Evolutionary conservation across 192 early-diverging fungal species (phyloP), one percentile per base, ranked within the genome.

Genomic region (Entrophospora sp.): DNA sequence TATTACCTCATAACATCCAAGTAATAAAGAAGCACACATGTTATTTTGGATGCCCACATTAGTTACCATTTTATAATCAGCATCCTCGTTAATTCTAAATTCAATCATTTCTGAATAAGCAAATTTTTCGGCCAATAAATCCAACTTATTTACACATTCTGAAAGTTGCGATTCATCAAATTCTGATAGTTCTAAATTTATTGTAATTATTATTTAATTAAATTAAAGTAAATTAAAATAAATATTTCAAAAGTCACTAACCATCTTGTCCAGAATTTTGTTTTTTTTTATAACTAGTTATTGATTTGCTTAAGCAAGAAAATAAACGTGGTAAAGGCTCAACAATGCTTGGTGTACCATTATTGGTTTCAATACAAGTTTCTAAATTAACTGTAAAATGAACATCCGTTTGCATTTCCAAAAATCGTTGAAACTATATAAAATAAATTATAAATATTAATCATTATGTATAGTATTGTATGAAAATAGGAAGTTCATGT

Each of bases 21-120:
- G 59, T 5, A 87, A 68, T 18, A 88, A 40, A 0, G 61, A 63
- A 1, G 79, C 76, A 6, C 74, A 78, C 58, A 75, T 78, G 49
- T 78, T 75, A 66, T 86, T 86, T 7, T 82, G 75, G 35, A 76
- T 67, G 0, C 87, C 87, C 2, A 66, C 74, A 46, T 74, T 75
- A 24, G 69, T 77, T 3, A 55, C 67, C 37, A 81, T 78, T 43
- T 80, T 77, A 40, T 82, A 89, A 46, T 87, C 83, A n/a, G 87
- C 79, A 0, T 79, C 69, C 16, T 79, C 78, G 18, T 89, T 81
- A 4, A 90, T 65, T 55, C 76, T 82, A 70, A 81, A 90, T 53
- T 90, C 87, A 34, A 82, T 81, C n/a, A 86, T 64, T 38, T 83
- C 82, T 0, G 79, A 73, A 10, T 75, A 72, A 7, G 80, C 51